Base-by-base conservation (phyloP, 2,329 filamentous ascomycete species). In the Fusarium acutatum region DNA sequence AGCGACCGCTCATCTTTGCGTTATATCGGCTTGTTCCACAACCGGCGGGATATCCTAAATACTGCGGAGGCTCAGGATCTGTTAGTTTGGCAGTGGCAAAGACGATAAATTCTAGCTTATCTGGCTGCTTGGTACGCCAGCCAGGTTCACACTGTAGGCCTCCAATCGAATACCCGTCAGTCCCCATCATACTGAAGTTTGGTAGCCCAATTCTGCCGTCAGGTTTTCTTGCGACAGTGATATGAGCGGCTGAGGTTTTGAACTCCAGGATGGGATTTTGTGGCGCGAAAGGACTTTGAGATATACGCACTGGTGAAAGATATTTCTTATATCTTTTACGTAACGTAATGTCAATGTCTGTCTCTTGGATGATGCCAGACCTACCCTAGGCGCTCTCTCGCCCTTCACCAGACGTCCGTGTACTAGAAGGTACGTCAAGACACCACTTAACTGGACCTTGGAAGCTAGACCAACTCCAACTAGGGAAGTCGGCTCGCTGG, bases 221-320 rank as follows among this genome's bases (percentile, higher is more conserved):
- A 11, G 46, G 28, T 0, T n/a, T 12, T 32, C 4, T 18, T 15
- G 15, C 11, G 11, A 49, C 28, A 13, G 28, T 32, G 6, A 32
- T n/a, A 18, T 18, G 5, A n/a, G 46, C 28, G 13, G 22, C 7
- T 18, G 46, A n/a, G 28, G 28, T 49, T 32, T 32, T 32, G 46
- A 49, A 49, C 22, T 32, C 46, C 1, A 49, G 5, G 7, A 49
- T 24, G 3, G 28, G 28, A 13, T n/a, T 7, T 1, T 18, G 22
- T 0, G 22, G 11, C 22, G 3, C 11, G 7, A 32, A n/a, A 7
- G 15, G 15, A 6, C 1, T 49, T 2, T 49, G 46, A 0, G 22
- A 32, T n/a, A 10, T 12, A 13, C 11, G 22, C 3, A 49, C 22
- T 32, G 46, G 46, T 18, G 46, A 49, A 3, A 49, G 10, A n/a